Percentiles rank a stretch among this genome's conserved stretches.
phyloP scores from a whole-genome alignment of 306 rosid species.

The Sophora flavescens region DNA sequence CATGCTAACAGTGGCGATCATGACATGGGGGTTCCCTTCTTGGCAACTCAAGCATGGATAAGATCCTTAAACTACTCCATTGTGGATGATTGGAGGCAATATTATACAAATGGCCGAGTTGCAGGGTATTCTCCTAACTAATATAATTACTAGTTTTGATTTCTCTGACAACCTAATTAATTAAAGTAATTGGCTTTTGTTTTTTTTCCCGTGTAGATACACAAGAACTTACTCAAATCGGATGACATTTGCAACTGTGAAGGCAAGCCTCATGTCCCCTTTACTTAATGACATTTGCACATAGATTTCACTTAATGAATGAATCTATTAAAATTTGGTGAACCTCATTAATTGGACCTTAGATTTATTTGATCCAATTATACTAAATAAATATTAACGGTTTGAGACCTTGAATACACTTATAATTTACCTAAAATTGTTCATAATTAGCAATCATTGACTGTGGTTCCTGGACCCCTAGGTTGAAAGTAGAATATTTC shows the following conservation, averaged over 20 bases:
- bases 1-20: conserved; percentile 62
- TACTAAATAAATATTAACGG: background rate
- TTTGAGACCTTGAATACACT: background rate
- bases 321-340: background rate
- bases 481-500: too few relatives aligned
- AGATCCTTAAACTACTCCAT: conserved; percentile 61
- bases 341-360: background rate
- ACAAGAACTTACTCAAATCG: conserved; percentile 59
- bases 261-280: conserved; percentile 47
- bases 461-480: too few relatives aligned
- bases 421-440: background rate
- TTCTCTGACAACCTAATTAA: background rate
- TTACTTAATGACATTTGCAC: background rate
- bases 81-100: conserved; percentile 67
- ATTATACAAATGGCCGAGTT: conserved; percentile 53
- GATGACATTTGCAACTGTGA: conserved; percentile 70
- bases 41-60: conserved; percentile 69
- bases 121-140: conserved; percentile 52
- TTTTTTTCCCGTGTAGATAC: conserved; percentile 45
- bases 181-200: background rate
- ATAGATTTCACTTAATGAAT: background rate
- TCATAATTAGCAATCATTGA: background rate
- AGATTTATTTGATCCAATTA: background rate
- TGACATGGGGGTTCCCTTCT: conserved; percentile 46
- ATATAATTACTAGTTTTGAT: background rate